phyloP scores from a whole-genome alignment of 2,329 filamentous ascomycete species.

The Pestalotiopsis sp. region DNA sequence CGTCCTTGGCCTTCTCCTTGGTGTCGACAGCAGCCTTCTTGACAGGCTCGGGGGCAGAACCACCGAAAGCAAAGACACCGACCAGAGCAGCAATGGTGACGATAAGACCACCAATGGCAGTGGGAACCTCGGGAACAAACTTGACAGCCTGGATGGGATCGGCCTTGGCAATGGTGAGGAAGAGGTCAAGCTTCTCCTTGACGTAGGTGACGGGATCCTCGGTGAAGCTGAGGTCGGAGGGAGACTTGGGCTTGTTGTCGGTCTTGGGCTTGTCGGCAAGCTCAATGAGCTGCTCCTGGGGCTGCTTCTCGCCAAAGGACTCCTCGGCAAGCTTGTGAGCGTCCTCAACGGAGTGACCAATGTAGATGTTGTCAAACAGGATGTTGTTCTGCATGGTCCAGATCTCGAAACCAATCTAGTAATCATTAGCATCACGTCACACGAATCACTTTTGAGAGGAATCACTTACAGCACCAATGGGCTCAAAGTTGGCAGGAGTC shows the following conservation, averaged over 20 bases:
- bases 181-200: slow-evolving; percentile 91
- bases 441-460: neutral
- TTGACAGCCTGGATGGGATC: slow-evolving; percentile 83
- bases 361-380: slow-evolving; percentile 99
- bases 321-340: slow-evolving; percentile 86
- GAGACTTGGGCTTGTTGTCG: slow-evolving; percentile 64
- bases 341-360: slow-evolving; percentile 93
- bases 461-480: slow-evolving; percentile 86
- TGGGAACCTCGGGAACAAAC: slow-evolving; percentile 89
- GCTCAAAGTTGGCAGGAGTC: slow-evolving; percentile 93
- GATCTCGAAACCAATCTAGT: slow-evolving; percentile 93
- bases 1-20: slow-evolving; percentile 73
- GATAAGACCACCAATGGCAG: slow-evolving; percentile 70
- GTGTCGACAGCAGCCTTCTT: slow-evolving; percentile 69
- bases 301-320: slow-evolving; percentile 87
- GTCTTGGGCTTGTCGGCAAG: slow-evolving; percentile 78
- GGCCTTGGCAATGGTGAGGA: slow-evolving; percentile 78
- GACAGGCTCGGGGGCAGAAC: slow-evolving; percentile 65
- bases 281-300: slow-evolving; percentile 78
- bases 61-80: slow-evolving; percentile 63
- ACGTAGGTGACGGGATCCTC: slow-evolving; percentile 87
- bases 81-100: slow-evolving; percentile 72
- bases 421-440: slow-evolving; percentile 15
- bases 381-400: slow-evolving; percentile 99
- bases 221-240: slow-evolving; percentile 79